Evolutionary conservation across 208 protist genomes (phyloP), one percentile per base, ranked within the genome.

Genomic region (Novymonas esmeraldas): DNA sequence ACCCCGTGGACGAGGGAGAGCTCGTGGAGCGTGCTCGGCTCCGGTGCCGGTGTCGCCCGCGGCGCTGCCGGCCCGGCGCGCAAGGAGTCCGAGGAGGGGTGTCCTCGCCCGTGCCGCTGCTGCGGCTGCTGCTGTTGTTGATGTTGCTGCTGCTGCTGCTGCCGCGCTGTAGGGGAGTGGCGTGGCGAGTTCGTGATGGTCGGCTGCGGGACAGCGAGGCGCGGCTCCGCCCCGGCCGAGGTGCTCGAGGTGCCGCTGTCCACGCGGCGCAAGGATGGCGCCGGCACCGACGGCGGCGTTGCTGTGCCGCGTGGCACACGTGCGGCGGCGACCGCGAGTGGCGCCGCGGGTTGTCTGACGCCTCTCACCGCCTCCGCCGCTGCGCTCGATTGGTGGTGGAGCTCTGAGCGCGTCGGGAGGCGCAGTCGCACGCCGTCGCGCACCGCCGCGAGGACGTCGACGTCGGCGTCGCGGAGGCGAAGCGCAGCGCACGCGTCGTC

Each of bases 1-100:
- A 79, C 22, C 52, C 76, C 62, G 52, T 89, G 69, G 50, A 79
- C 26, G 31, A 78, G 73, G 0, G 79, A 55, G 7, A 85, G 29
- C 62, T 78, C 67, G 39, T 59, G 42, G 13, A 89, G 63, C 18
- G 82, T 84, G 20, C 60, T 58, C 3, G 83, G 22, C 34, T 14
- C 29, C 46, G 1, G 57, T 34, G 46, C 22, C 5, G 38, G 63
- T 20, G 6, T 48, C 24, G 71, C 54, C 78, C 76, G 58, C 78
- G 72, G 46, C n/a, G n/a, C 54, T 18, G 54, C 13, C 31, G 22
- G 20, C 33, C 24, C 44, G 11, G 54, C 26, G 31, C 9, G 7
- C 11, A 11, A 26, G 26, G 54, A 41, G n/a, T 41, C 2, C 13
- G n/a, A n/a, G n/a, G n/a, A n/a, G n/a, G n/a, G n/a, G n/a, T n/a